A percentile compares a stretch with the other conserved stretches of the same genome.
Evolutionary conservation across 352 stramenopile species (phyloP).

Genomic region (Pythium vanterpoolii): DNA sequence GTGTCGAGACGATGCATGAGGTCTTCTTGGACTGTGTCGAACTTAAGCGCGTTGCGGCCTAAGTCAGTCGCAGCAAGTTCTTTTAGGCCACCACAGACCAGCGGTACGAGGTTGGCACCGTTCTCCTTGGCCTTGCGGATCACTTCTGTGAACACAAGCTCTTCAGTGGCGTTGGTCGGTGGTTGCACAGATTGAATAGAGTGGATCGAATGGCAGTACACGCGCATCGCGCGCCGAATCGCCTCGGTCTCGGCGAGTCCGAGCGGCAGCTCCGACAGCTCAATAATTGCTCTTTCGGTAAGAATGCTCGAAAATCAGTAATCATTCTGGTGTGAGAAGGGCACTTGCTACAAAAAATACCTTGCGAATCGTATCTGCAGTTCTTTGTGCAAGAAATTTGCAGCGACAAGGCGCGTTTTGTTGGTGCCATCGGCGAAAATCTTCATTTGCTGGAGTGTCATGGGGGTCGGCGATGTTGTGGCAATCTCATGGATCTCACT

Average conservation of each 20-base stretch:
- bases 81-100: slow-evolving; percentile 73
- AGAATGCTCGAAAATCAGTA: background rate
- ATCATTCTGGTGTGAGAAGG: background rate
- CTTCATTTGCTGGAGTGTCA: slow-evolving; percentile 83
- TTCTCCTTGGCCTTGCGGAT: slow-evolving; percentile 49
- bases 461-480: slow-evolving; percentile 46
- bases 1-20: slow-evolving; percentile 90
- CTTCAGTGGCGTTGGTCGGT: slow-evolving; percentile 42
- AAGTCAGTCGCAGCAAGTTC: slow-evolving; percentile 64
- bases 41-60: slow-evolving; percentile 52
- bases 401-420: slow-evolving; percentile 59
- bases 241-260: slow-evolving; percentile 59
- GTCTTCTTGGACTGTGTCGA: slow-evolving; percentile 66
- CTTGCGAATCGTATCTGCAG: slow-evolving; percentile 73
- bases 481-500: slow-evolving; percentile 61
- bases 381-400: slow-evolving; percentile 76
- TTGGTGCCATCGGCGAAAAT: slow-evolving; percentile 57
- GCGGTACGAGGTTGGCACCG: slow-evolving; percentile 72
- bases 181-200: slow-evolving; percentile 39
- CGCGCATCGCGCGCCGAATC: slow-evolving; percentile 55
- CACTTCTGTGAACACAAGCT: slow-evolving; percentile 59
- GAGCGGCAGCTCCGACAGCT: slow-evolving; percentile 70
- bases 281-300: slow-evolving; percentile 47
- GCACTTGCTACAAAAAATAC: slow-evolving; percentile 18
- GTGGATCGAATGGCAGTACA: slow-evolving; percentile 59